Percentiles rank a stretch among this genome's conserved stretches.
Conservation (phyloP, 2,329 filamentous ascomycete species). For the Gnomoniopsis smithogilvyi region DNA sequence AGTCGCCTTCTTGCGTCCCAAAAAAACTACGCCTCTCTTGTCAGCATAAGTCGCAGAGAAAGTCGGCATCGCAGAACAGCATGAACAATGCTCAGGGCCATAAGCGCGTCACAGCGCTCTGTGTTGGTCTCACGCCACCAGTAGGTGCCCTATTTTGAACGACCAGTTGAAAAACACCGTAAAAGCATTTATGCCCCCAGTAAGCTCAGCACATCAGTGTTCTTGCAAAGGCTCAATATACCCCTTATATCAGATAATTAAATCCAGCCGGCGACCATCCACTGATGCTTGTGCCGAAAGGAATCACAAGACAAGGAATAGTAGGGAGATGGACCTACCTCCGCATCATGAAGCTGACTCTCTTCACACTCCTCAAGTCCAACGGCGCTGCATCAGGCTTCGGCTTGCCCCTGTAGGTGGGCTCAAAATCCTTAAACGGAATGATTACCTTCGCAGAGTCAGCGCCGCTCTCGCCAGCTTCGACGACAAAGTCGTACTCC, state of each 20-base stretch:
- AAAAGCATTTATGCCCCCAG: no score
- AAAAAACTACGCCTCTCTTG: slow-evolving; percentile 60
- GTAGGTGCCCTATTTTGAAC: no score
- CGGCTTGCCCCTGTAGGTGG: slow-evolving; percentile 71
- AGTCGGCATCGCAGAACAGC: background rate
- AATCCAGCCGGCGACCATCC: no score
- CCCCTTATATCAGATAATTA: no score
- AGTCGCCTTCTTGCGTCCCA: slow-evolving; percentile 67
- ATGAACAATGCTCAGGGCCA: background rate
- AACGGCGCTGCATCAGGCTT: slow-evolving; percentile 58
- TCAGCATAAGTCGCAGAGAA: slow-evolving; percentile 22
- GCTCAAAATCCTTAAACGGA: slow-evolving; percentile 61
- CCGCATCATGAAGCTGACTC: slow-evolving; percentile 75
- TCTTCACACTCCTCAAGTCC: slow-evolving; percentile 57
- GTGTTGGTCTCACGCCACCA: no score
- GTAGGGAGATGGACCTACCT: slow-evolving; percentile 51
- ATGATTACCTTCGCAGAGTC: slow-evolving; percentile 46
- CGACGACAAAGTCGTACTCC: slow-evolving; percentile 63
- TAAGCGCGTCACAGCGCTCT: no score
- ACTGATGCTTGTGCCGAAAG: no score
- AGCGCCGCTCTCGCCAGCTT: background rate
- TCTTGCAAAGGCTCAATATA: no score
- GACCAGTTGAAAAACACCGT: no score
- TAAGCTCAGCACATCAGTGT: no score
- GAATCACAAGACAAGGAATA: no score